Base-by-base conservation (phyloP, 768 basidiomycete genomes). In the Mycena amicta region DNA sequence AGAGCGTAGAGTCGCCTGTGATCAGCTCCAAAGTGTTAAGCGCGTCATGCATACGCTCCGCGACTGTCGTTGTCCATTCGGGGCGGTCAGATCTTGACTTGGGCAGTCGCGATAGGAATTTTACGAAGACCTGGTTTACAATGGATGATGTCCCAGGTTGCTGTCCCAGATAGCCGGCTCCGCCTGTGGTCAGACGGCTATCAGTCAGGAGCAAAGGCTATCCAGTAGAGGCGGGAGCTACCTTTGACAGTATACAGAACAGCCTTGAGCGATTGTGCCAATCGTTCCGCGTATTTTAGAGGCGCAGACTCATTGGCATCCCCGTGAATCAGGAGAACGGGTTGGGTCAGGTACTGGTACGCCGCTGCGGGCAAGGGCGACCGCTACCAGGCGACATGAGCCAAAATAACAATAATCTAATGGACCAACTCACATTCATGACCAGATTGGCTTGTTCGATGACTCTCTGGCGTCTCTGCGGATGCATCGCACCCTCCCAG, bases 271-370 rank as follows among this genome's bases (percentile, higher is more conserved):
- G 89, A 74, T 25, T 81, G 72, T 3, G 80, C 70, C 41, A 74
- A 74, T 18, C 89, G 71, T 33, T 90, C 83, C 5, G 88, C 88
- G 56, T 84, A 79, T 62, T 77, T 78, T 29, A 80, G 70, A 2
- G 87, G 83, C 56, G 78, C 83, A 13, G 79, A 68, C 27, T 80
- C 75, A 61, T 82, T 86, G 12, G 74, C 73, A 56, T 90, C 87
- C 4, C 87, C 88, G 72, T 90, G 89, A 41, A 91, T 79, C 20
- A 91, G 82, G 13, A 91, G 74, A 12, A 87, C 82, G 2, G 90
- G 90, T 60, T 83, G 82, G 4, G 70, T 82, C 51, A 92, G 82
- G 39, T 71, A 65, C n/a, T 78, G 77, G 28, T 83, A 74, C 57
- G 80, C 75, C 26, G 80, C 77, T 20, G 76, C 61, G 39, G 65